Evolutionary conservation across 768 basidiomycete genomes (phyloP), one percentile per base, ranked within the genome.

Genomic region (Lactarius vividus): DNA sequence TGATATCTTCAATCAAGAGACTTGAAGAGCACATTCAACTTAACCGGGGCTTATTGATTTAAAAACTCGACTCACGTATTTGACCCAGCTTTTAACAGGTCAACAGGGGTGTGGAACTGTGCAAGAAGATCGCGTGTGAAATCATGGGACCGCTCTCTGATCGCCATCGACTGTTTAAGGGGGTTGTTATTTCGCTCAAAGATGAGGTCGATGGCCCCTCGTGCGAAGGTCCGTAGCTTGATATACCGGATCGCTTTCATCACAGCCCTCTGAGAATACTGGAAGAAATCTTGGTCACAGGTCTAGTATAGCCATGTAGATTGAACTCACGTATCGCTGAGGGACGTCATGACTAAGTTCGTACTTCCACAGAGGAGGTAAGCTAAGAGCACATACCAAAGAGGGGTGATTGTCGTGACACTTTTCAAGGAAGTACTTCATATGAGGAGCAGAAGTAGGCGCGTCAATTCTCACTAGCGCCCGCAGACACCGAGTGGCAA

Each of bases 241-340:
- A 95, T 81, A 74, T 87, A 86, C 61, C 89, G 85, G 8, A 88
- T 79, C 33, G 84, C 82, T 74, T 94, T 94, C 81, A 92, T 89
- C 15, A 91, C 76, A 1, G 88, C 89, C 66, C 89, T 82, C 73
- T 88, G 86, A 3, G 86, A 82, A 78, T 88, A 88, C 88, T 90
- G 59, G 54, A 60, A 59, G 61, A 10, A 52, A 4, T 20, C 5
- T 20, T 44, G 23, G 29, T 55, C 52, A 59, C 28, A 35, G 35
- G 7, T 37, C 26, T 63, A 11, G 16, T 40, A 57, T 28, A 10
- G 33, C 26, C 16, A 26, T n/a, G 20, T 18, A 2, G 35, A 55
- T 62, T 20, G 33, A 10, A 75, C 84, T 72, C 74, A 87, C 86
- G 76, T 87, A 86, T 67, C 87, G 84, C 87, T 88, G 64, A 39